A percentile compares a stretch with the other conserved stretches of the same genome.
These are phyloP conservation scores for Alisma plantagoaquatica DNA, from an alignment of 106 monocot species.

Conservation along the genomic window DNA sequence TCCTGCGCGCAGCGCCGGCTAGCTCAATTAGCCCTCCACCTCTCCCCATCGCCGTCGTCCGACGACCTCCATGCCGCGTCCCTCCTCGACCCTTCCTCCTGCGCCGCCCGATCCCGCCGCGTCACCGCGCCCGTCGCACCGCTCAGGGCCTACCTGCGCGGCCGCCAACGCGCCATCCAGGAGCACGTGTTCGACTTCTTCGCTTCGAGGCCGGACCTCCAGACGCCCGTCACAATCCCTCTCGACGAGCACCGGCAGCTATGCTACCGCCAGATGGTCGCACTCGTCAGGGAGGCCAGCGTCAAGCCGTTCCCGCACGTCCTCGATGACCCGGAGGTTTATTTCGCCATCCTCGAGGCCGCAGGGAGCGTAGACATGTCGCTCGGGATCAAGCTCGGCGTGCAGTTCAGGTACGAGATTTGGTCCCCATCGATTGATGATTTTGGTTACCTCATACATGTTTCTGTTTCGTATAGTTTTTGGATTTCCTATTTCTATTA, in stretches of 20 bases:
- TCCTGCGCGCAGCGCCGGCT: conserved; percentile 28
- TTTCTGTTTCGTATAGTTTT: background rate
- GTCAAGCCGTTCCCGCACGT: conserved; percentile 52
- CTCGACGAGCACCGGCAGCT: conserved; percentile 77
- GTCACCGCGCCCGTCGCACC: conserved; percentile 30
- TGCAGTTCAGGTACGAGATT: conserved; percentile 50
- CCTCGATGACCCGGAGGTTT: conserved; percentile 50
- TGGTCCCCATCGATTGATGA: background rate
- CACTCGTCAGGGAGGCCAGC: conserved; percentile 72
- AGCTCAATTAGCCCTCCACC: conserved; percentile 42
- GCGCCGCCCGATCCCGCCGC: conserved; percentile 18
- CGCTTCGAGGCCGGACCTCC: conserved; percentile 54
- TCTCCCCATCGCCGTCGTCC: conserved; percentile 7
- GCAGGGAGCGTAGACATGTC: conserved; percentile 79
- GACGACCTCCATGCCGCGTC: background rate
- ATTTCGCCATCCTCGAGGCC: conserved; percentile 67
- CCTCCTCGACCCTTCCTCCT: conserved; percentile 14
- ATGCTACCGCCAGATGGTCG: conserved; percentile 71
- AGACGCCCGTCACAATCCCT: conserved; percentile 79
- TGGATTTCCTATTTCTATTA: background rate
- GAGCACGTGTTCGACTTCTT: conserved; percentile 63
- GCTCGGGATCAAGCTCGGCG: conserved; percentile 85
- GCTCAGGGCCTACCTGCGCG: conserved; percentile 17
- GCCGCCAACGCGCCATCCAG: conserved; percentile 26
- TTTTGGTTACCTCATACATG: background rate